Evolutionary conservation across 2,329 filamentous ascomycete genomes (phyloP).

Genomic region (Cercospora nicotianae): DNA sequence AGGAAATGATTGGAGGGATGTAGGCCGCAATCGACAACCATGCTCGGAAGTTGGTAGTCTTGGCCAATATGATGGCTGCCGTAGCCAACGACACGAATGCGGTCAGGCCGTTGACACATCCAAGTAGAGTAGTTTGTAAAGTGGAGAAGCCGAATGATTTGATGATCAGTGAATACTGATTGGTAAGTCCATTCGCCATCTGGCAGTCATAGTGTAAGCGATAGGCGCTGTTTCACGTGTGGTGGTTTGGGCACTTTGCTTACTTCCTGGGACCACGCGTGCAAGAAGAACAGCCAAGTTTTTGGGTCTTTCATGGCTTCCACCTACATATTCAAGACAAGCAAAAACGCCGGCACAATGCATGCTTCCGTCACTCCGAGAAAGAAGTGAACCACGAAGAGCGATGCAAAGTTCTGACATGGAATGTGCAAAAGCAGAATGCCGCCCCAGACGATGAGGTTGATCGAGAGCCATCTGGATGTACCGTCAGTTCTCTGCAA

Average conservation of each 20-base stretch:
- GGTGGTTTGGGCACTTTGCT: too few relatives aligned
- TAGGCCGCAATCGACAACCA: conserved; percentile 40
- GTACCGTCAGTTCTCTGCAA: background rate
- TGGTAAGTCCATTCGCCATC: conserved; percentile 44
- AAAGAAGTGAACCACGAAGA: conserved; percentile 37
- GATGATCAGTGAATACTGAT: conserved; percentile 48
- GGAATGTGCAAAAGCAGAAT: conserved; percentile 37
- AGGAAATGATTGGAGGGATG: conserved; percentile 41
- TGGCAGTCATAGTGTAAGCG: too few relatives aligned
- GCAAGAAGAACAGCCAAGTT: conserved; percentile 41
- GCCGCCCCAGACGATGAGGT: conserved; percentile 29
- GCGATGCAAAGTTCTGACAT: conserved; percentile 20
- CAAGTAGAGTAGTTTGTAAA: conserved; percentile 40
- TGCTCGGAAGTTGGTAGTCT: conserved; percentile 34
- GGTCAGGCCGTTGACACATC: conserved; percentile 23
- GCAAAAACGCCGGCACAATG: conserved; percentile 22
- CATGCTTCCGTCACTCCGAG: conserved; percentile 34
- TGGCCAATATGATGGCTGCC: conserved; percentile 36
- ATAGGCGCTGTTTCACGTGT: too few relatives aligned
- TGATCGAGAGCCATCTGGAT: conserved; percentile 21
- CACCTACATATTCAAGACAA: conserved; percentile 19
- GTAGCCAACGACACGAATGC: conserved; percentile 28
- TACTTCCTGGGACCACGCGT: conserved; percentile 43
- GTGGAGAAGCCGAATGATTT: conserved; percentile 48
- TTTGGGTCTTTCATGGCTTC: conserved; percentile 40